Evolutionary conservation across 352 stramenopile species (phyloP), one percentile per base, ranked within the genome.

Genomic region (Phytophthora litchii): DNA sequence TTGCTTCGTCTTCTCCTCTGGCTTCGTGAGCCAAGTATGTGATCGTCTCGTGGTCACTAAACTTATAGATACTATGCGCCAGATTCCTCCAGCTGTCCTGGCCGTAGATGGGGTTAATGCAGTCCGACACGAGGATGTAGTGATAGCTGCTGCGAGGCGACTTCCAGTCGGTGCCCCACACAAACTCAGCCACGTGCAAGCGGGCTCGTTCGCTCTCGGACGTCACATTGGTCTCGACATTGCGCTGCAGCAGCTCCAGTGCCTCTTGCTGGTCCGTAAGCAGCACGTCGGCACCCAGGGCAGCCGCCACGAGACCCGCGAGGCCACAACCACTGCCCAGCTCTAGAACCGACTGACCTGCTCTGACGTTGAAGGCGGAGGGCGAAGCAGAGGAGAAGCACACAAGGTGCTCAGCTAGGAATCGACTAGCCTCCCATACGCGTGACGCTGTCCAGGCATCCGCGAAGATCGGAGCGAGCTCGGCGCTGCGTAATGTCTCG

Each of bases 31-130:
- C 73, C 32, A 94, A 60, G 50, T 85, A 91, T 64, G 81, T 90
- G 49, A 85, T 46, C 7, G 86, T 90, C 16, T 76, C 14, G 0
- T 47, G 44, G 32, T 72, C 40, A 36, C 81, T 90, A 13, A 94
- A 79, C 21, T 69, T 70, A 36, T 57, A 23, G 49, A 94, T 92
- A 48, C 81, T 92, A 31, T 71, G 60, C 11, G 83, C 86, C 10
- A 94, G 65, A 31, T 90, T 83, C 17, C 83, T 67, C 86, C 86
- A 94, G 36, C 83, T 92, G 23, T 92, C 76, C 50, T 71, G 60
- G 35, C 83, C 86, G 64, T 94, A 94, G 54, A 94, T 92, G 44
- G 86, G 83, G 42, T 94, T 94, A 54, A 94, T 92, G 51, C 86
- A 94, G 58, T 94, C 86, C 3, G 86, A 94, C 17, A 93, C 62